Evolutionary conservation across 2,329 filamentous ascomycete species (phyloP).

Genomic region (Monosporascus ibericus): DNA sequence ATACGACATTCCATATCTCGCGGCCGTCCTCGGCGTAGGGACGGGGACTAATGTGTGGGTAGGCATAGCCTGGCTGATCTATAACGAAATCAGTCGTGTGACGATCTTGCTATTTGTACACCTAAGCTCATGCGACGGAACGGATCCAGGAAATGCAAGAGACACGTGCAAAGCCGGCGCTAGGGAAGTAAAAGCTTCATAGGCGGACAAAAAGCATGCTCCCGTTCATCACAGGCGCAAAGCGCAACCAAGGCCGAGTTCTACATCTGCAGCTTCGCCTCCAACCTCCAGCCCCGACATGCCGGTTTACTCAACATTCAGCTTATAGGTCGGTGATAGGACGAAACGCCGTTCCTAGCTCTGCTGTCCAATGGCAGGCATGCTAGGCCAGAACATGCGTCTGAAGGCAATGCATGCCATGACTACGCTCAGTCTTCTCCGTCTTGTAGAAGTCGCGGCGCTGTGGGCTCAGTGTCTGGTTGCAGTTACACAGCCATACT

Average conservation of each 20-base stretch:
- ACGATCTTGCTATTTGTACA: not conserved
- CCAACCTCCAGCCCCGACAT: not conserved
- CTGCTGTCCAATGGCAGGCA: not conserved
- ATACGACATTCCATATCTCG: not conserved
- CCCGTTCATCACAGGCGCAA: not conserved
- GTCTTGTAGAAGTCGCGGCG: not conserved
- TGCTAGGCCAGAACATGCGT: not conserved
- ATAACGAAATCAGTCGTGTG: not conserved
- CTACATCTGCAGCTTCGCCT: not conserved
- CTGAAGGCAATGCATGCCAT: too few species aligned
- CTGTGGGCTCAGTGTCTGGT: not conserved
- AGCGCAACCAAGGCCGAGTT: not conserved
- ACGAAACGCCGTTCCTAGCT: not conserved
- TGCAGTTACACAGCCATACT: not conserved
- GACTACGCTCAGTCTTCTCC: too few species aligned
- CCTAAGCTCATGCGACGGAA: not conserved
- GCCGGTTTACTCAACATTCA: not conserved
- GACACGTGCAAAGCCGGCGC: not conserved
- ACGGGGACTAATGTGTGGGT: not conserved
- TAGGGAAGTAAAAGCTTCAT: not conserved
- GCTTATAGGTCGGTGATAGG: not conserved
- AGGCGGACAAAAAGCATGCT: too few species aligned
- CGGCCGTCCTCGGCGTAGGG: not conserved
- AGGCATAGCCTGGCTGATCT: not conserved
- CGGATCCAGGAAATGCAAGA: not conserved